These are phyloP conservation scores for Gamsiella multidivaricata DNA, from an alignment of 192 early-diverging fungal genomes.

Conservation along the genomic window DNA sequence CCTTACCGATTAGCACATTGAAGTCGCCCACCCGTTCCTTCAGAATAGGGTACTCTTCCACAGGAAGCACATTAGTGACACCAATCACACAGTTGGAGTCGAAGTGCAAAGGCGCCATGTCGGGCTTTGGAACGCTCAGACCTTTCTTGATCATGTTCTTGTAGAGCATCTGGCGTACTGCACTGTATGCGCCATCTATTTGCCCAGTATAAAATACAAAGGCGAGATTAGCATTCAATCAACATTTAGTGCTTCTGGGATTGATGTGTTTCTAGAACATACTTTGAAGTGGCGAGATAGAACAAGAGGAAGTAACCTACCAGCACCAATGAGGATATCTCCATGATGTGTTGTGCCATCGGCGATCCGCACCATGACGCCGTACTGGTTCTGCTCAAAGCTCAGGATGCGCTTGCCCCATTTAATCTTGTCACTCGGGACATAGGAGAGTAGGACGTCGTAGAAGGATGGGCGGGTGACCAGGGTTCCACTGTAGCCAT, in stretches of 20 bases:
- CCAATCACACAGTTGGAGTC: slow-evolving; percentile 33
- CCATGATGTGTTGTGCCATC: neutral
- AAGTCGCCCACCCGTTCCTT: slow-evolving; percentile 26
- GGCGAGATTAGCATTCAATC: too few relatives aligned
- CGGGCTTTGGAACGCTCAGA: neutral
- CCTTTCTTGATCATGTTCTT: slow-evolving; percentile 7
- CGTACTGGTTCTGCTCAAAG: slow-evolving; percentile 5
- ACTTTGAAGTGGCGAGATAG: too few relatives aligned
- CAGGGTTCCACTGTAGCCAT: slow-evolving; percentile 24
- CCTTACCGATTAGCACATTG: slow-evolving; percentile 23
- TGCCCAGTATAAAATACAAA: too few relatives aligned
- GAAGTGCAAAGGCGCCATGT: slow-evolving; percentile 17
- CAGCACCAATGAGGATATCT: slow-evolving; percentile 17
- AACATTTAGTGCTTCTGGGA: too few relatives aligned
- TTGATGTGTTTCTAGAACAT: too few relatives aligned
- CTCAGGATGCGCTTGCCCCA: slow-evolving; percentile 22
- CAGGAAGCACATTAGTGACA: neutral
- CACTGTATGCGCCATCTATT: slow-evolving; percentile 23
- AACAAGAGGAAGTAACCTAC: too few relatives aligned
- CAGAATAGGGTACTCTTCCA: slow-evolving; percentile 16
- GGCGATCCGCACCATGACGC: slow-evolving; percentile 6
- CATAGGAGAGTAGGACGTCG: slow-evolving; percentile 11
- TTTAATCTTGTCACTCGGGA: slow-evolving; percentile 18
- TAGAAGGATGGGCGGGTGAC: slow-evolving; percentile 20
- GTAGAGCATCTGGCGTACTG: slow-evolving; percentile 15